These are phyloP conservation scores for Aspergillus vadensis DNA, from an alignment of 2,329 filamentous ascomycete genomes.

Conservation along the genomic window DNA sequence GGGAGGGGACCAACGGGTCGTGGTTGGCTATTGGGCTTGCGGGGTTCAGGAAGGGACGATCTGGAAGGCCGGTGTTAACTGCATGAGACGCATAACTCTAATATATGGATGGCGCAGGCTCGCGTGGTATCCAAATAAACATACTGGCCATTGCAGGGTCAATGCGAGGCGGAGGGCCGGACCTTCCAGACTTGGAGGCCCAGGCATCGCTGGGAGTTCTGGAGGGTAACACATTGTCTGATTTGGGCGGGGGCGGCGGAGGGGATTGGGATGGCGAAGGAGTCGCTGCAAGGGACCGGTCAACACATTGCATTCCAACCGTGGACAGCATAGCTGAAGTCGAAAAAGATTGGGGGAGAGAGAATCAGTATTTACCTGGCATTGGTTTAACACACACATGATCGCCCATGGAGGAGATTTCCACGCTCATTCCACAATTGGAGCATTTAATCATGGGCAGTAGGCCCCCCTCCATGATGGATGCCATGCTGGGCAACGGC, in stretches of 20 bases:
- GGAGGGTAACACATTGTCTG: conserved; percentile 28
- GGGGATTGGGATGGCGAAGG: conserved; percentile 20
- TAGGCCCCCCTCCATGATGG: conserved; percentile 62
- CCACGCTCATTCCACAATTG: conserved; percentile 72
- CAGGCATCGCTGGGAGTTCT: conserved; percentile 24
- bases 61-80: conserved; percentile 26
- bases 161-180: conserved; percentile 55
- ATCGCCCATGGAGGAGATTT: conserved; percentile 83
- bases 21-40: conserved; percentile 62
- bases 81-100: neutral
- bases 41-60: conserved; percentile 49
- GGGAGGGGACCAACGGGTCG: conserved; percentile 65
- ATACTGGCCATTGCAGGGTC: conserved; percentile 62
- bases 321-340: neutral
- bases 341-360: conserved; percentile 6
- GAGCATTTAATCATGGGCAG: conserved; percentile 88
- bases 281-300: conserved; percentile 8
- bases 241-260: conserved; percentile 33
- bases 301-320: conserved; percentile 5
- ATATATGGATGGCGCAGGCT: neutral
- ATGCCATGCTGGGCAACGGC: conserved; percentile 30
- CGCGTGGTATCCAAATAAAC: conserved; percentile 30
- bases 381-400: conserved; percentile 65
- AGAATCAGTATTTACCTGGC: conserved; percentile 37
- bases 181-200: conserved; percentile 46